Conservation (phyloP, 2,329 filamentous ascomycete genomes). For the Aureobasidium sp. region DNA sequence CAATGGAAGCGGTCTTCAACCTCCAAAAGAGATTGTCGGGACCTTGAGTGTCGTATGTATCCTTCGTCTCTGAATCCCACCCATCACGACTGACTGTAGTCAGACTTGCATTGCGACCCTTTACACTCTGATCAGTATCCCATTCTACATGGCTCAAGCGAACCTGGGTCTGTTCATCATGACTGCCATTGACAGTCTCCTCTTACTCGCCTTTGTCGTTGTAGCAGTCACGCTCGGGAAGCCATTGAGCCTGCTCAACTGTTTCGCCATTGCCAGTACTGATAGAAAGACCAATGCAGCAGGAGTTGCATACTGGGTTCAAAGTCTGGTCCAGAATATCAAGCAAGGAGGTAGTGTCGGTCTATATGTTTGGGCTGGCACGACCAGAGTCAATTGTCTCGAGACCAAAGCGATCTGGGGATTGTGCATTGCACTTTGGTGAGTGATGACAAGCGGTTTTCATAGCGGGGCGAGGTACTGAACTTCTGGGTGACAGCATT, state of each 20-base stretch:
- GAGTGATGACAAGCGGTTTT: constrained; percentile 28
- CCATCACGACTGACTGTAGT: constrained; percentile 22
- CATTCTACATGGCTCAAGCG: constrained; percentile 75
- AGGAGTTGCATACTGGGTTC: constrained; percentile 49
- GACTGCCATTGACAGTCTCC: constrained; percentile 57
- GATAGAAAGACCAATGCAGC: constrained; percentile 38
- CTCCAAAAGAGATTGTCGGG: constrained; percentile 67
- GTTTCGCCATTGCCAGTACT: constrained; percentile 49
- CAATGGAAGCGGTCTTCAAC: constrained; percentile 55
- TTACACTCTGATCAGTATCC: constrained; percentile 63
- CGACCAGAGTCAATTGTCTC: constrained; percentile 61
- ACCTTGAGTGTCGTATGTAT: constrained; percentile 72
- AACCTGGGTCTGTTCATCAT: constrained; percentile 68
- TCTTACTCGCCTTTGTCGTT: constrained; percentile 72
- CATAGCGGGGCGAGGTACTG: neutral
- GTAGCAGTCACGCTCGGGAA: constrained; percentile 71
- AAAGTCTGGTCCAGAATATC: constrained; percentile 46
- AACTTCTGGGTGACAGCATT: constrained; percentile 28
- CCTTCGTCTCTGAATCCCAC: neutral
- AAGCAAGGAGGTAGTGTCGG: constrained; percentile 44
- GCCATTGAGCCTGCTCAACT: constrained; percentile 72
- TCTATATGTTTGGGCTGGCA: constrained; percentile 51
- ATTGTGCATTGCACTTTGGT: constrained; percentile 69
- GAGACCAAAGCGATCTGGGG: constrained; percentile 88
- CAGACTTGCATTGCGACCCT: constrained; percentile 72